These are phyloP conservation scores for Berberis thunbergii DNA, from an alignment of 164 flowering plant genomes.

Conservation along the genomic window DNA sequence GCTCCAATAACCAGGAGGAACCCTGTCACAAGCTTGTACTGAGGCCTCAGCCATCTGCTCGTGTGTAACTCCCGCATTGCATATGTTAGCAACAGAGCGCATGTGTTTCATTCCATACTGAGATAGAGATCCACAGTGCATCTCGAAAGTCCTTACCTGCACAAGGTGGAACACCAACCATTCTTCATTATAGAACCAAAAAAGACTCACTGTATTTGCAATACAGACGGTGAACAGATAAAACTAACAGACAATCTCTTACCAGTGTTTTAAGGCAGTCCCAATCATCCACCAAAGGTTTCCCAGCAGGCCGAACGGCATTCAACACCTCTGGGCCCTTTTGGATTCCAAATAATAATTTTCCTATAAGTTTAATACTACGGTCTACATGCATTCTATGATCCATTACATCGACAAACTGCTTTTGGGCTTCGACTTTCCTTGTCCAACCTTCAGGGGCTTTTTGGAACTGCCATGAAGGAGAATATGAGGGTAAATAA, in stretches of 20 bases:
- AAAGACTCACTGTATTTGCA: not conserved
- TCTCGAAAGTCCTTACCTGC: constrained; percentile 83
- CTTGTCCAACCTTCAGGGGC: constrained; percentile 60
- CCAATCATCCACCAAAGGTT: constrained; percentile 87
- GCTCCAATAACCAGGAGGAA: constrained; percentile 65
- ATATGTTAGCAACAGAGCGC: constrained; percentile 78
- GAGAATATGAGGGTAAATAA: too few species aligned
- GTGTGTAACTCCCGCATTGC: constrained; percentile 61
- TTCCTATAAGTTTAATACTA: constrained; percentile 51
- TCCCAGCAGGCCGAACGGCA: constrained; percentile 55
- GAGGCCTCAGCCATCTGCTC: constrained; percentile 71
- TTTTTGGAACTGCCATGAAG: constrained; percentile 42
- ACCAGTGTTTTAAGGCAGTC: constrained; percentile 77
- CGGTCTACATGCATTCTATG: constrained; percentile 63
- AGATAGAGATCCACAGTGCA: constrained; percentile 71
- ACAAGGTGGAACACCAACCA: not conserved
- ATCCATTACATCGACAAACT: constrained; percentile 59
- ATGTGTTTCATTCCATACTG: constrained; percentile 93
- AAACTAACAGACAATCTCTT: constrained; percentile 3
- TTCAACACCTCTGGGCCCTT: constrained; percentile 47
- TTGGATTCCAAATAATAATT: constrained; percentile 62
- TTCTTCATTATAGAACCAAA: not conserved
- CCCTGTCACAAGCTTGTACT: constrained; percentile 50
- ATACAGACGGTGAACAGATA: too few species aligned
- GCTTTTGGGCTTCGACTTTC: constrained; percentile 57